Percentiles rank a stretch among this genome's conserved stretches.
Conservation (phyloP, 257 asterid species). For the Fraxinus quadrangulata region DNA sequence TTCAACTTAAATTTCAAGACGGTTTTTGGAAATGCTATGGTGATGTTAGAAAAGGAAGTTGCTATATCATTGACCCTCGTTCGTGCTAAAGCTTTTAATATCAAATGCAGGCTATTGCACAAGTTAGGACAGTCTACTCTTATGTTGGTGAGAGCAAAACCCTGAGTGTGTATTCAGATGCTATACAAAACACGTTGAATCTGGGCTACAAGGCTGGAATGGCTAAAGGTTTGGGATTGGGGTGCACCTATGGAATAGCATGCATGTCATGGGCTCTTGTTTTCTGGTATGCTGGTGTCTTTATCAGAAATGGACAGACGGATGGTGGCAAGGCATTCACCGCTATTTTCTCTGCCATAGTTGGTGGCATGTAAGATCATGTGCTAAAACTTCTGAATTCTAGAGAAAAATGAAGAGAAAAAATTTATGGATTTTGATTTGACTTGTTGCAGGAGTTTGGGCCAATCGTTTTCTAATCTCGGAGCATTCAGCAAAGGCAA, state of each 20-base stretch:
- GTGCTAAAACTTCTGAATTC: neutral
- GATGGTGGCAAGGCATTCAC: conserved; percentile 99
- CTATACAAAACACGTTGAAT: conserved; percentile 80
- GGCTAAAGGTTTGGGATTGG: conserved; percentile 99
- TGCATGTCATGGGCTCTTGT: conserved; percentile 99
- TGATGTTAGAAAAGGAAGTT: too few species aligned
- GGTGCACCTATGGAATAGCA: conserved; percentile 94
- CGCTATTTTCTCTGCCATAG: conserved; percentile 91
- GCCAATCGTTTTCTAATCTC: conserved; percentile 93
- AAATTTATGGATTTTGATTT: neutral
- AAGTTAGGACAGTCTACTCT: conserved; percentile 94
- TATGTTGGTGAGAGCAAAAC: conserved; percentile 87
- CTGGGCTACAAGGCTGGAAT: conserved; percentile 96
- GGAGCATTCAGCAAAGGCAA: conserved; percentile 98
- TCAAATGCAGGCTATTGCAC: conserved; percentile 79
- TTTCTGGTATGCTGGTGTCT: conserved; percentile 98
- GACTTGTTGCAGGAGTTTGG: conserved; percentile 78
- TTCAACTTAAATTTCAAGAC: too few species aligned
- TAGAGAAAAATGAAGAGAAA: neutral
- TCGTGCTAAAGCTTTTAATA: neutral
- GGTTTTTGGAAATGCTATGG: too few species aligned
- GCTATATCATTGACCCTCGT: neutral
- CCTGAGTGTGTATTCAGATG: conserved; percentile 79
- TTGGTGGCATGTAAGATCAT: conserved; percentile 92
- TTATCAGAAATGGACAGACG: conserved; percentile 79